Evolutionary conservation across 139 green algal species (phyloP).

Genomic region (Chlamydomonas sp.): DNA sequence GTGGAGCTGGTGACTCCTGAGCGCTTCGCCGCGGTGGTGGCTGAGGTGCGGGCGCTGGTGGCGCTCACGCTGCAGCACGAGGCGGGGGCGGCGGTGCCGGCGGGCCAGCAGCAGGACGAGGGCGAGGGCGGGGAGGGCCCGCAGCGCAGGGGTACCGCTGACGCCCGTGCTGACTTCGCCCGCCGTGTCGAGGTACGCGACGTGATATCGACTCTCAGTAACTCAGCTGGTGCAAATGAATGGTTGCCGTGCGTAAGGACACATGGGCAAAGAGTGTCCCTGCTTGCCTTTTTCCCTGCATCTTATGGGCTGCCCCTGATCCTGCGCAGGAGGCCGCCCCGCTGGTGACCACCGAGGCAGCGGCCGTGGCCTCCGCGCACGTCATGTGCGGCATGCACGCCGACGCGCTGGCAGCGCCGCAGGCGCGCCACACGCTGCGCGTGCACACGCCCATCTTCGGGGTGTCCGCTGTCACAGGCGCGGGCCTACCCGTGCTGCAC

Average conservation of each 20-base stretch:
- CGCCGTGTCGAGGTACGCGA: no score
- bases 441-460: conserved; percentile 72
- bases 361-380: background rate
- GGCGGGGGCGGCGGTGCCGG: background rate
- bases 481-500: conserved; percentile 75
- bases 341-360: conserved; percentile 14
- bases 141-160: background rate
- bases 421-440: conserved; percentile 8
- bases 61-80: conserved; percentile 25
- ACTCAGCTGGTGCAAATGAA: no score
- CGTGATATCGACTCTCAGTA: no score
- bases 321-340: conserved; percentile 19
- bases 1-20: conserved; percentile 43
- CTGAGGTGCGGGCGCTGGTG: conserved; percentile 40
- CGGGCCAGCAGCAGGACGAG: background rate
- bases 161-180: background rate
- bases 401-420: conserved; percentile 9
- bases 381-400: conserved; percentile 23
- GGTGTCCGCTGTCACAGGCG: conserved; percentile 70
- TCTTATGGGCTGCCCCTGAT: no score
- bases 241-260: no score
- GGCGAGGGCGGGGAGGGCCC: background rate
- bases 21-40: conserved; percentile 27
- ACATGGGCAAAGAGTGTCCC: no score
- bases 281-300: no score